Evolutionary conservation across 2,329 filamentous ascomycete genomes (phyloP), one percentile per base, ranked within the genome.

Genomic region (Penicillium olsonii): DNA sequence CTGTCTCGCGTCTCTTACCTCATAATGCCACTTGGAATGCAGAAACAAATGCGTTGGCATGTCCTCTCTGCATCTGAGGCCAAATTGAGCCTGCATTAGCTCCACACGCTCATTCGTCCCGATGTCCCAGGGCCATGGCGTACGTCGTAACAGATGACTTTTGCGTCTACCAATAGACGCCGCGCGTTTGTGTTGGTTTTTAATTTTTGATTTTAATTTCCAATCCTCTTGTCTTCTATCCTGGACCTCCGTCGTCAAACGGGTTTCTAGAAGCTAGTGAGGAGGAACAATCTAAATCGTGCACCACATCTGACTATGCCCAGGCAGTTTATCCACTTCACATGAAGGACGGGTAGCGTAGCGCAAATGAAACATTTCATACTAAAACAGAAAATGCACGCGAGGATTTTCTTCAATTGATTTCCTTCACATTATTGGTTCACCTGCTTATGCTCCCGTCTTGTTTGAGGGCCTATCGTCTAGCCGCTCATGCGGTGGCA

Each of bases 131-230:
- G 45, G 44, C 56, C 54, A 57, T 49, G 59, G 57, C 57, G 45
- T 42, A 52, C 49, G 50, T 55, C 42, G 52, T 50, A 57, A 55
- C 59, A 56, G 50, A 45, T 61, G 59, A 61, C 57, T 52, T 15
- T 48, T 48, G 44, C 45, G 39, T 59, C 54, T 52, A 52, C 59
- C 57, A 62, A 61, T 62, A 59, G 57, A 60, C 54, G 56, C 54
- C 24, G 52, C 47, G 56, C 59, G 51, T 59, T 55, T 51, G 47
- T 61, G 59, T 61, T 61, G 59, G 59, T 60, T 42, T 43, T 6
- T 34, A 14, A 20, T 34, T 45, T 37, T 39, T 34, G 29, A 27
- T 40, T 40, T 12, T 26, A 17, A 34, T 34, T 17, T 50, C n/a
- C 39, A 40, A 26, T 41, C 24, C 39, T 35, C 27, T 42, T 34